phyloP scores from a whole-genome alignment of 345 rosid species.

The Orychophragmus violaceus region DNA sequence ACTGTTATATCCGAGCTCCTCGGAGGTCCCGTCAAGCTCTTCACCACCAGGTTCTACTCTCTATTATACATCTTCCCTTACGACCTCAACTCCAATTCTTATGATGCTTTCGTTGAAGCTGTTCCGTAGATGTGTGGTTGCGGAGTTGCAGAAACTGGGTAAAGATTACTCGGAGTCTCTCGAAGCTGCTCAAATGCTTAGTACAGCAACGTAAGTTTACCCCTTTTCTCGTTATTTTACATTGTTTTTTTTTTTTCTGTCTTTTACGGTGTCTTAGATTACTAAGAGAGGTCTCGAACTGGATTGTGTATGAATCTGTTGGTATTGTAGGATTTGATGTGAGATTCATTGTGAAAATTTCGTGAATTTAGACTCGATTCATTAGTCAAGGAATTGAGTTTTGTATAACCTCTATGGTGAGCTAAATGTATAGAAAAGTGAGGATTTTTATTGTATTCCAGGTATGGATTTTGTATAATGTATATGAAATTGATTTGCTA shows the following conservation, averaged over 20 bases:
- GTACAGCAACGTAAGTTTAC: slow-evolving; percentile 50
- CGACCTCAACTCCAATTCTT: neutral
- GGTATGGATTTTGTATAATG: neutral
- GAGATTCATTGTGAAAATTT: neutral
- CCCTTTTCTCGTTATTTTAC: neutral
- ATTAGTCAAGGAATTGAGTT: neutral
- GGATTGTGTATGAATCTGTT: neutral
- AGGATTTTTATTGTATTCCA: neutral
- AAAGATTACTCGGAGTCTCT: slow-evolving; percentile 48
- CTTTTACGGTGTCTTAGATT: neutral
- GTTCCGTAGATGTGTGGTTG: slow-evolving; percentile 53
- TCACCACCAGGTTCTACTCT: slow-evolving; percentile 59
- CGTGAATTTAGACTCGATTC: neutral
- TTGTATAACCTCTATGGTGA: neutral
- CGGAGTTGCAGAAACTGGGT: slow-evolving; percentile 74
- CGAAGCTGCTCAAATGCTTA: slow-evolving; percentile 49
- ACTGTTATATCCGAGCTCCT: slow-evolving; percentile 55
- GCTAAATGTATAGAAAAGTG: neutral
- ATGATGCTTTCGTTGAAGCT: neutral
- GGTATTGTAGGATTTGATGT: neutral
- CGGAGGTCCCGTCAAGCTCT: slow-evolving; percentile 74
- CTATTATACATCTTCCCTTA: too few species aligned
- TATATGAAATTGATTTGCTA: neutral
- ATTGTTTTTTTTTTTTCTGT: neutral
- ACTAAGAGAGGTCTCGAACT: neutral